Base-by-base conservation (phyloP, 306 rosid species). In the Neltuma alba region DNA sequence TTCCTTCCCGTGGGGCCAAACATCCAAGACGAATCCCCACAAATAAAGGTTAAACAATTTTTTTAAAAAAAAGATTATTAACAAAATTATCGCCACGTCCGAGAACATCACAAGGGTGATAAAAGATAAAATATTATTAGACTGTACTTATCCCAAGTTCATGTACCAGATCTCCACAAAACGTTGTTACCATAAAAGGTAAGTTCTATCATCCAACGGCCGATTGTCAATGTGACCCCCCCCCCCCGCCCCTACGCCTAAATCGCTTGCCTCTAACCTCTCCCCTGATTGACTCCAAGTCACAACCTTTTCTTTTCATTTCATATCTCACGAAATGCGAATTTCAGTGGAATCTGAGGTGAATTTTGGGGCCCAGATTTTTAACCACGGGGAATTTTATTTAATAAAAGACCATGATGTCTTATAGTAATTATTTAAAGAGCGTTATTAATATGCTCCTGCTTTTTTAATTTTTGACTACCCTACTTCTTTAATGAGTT, bases 1-100 rank as follows among this genome's bases (percentile, higher is more conserved):
- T 25, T 34, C 13, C 14, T 70, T 69, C 71, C 3, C 16, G 83
- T 52, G 83, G 85, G 88, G 69, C 83, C 88, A 40, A 48, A 60
- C 77, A 60, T 45, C 48, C 31, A 34, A 8, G 36, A 41, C 70
- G 77, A 80, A 76, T 76, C 70, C 67, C 60, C n/a, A 21, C 63
- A 57, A 57, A 33, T 60, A 21, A 20, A 61, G 58, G 57, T 14
- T 63, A 38, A 12, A 41, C 38, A n/a, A n/a, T n/a, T 7, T 50
- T 33, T 33, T 50, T 42, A 1, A 16, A 61, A 76, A 36, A 27
- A n/a, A n/a, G n/a, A 38, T 52, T 31, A 71, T 73, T 21, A 47
- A 58, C 16, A 25, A 58, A 58, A 25, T 58, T 25, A 58, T 58
- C 20, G 6, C 64, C 36, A 25, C 64, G 5, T 58, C 31, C 64